Evolutionary conservation across 306 rosid genomes (phyloP).

Genomic region (Urtica urens): DNA sequence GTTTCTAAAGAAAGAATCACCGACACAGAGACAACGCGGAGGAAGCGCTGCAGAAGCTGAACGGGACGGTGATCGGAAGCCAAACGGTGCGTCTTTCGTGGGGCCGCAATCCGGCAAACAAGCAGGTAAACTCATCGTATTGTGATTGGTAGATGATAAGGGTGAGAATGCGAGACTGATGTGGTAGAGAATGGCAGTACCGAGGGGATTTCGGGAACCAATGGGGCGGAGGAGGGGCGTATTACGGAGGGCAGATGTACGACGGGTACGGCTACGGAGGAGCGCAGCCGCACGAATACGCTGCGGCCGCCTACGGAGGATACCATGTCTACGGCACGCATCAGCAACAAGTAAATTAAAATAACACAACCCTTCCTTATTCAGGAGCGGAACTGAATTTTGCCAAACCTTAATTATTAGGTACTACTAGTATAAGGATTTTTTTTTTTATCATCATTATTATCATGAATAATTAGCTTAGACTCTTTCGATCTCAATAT

Average conservation of each 20-base stretch:
- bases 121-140: slow-evolving; percentile 47
- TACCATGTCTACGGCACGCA: slow-evolving; percentile 79
- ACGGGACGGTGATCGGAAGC: slow-evolving; percentile 71
- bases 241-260: slow-evolving; percentile 67
- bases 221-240: slow-evolving; percentile 70
- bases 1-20: not conserved
- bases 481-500: not conserved
- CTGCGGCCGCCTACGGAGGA: slow-evolving; percentile 68
- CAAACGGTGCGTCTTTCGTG: slow-evolving; percentile 96
- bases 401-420: not conserved
- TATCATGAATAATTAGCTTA: not conserved
- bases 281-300: slow-evolving; percentile 72
- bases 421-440: not conserved
- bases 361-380: not conserved
- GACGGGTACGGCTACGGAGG: slow-evolving; percentile 84
- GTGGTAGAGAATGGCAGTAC: slow-evolving; percentile 37
- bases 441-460: too few relatives aligned
- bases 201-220: slow-evolving; percentile 60
- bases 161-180: too few relatives aligned
- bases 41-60: slow-evolving; percentile 86
- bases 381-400: not conserved
- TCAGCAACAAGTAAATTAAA: slow-evolving; percentile 93
- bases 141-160: too few relatives aligned
- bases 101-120: slow-evolving; percentile 99
- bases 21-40: slow-evolving; percentile 75